A percentile compares a stretch with the other conserved stretches of the same genome.
Conservation (phyloP, 768 basidiomycete genomes). For the Tulasnella sp. region DNA sequence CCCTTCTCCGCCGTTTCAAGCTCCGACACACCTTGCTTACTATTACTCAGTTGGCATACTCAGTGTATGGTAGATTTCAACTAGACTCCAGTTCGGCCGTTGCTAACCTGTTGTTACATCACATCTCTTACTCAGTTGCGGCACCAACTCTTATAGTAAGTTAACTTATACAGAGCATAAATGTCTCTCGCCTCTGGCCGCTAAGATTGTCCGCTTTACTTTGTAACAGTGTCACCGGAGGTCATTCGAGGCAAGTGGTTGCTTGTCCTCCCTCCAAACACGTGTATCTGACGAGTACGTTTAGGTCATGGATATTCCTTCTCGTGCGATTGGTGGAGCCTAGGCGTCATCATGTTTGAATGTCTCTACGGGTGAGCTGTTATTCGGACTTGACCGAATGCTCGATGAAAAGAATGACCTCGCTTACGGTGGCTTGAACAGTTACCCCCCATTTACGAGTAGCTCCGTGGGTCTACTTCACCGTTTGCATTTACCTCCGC, state of each 20-base stretch:
- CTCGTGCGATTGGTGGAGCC: constrained; percentile 97
- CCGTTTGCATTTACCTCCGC: not conserved
- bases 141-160: constrained; percentile 81
- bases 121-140: constrained; percentile 47
- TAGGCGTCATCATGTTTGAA: constrained; percentile 95
- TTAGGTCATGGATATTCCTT: constrained; percentile 78
- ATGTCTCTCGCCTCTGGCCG: not conserved
- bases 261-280: not conserved
- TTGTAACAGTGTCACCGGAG: constrained; percentile 70
- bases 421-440: constrained; percentile 29
- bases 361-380: constrained; percentile 75
- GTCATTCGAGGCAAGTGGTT: constrained; percentile 53
- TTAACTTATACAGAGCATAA: constrained; percentile 17
- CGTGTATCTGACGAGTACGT: not conserved
- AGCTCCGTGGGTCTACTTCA: constrained; percentile 56
- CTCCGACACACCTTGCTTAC: not conserved
- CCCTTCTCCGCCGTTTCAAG: constrained; percentile 17
- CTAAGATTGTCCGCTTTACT: not conserved
- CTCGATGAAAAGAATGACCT: not conserved
- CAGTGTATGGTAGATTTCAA: constrained; percentile 51
- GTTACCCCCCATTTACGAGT: constrained; percentile 93
- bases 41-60: constrained; percentile 63
- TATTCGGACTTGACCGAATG: not conserved
- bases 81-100: not conserved
- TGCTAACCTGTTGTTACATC: constrained; percentile 26